These are phyloP conservation scores for Fusarium sororula DNA, from an alignment of 2,329 filamentous ascomycete species.

Conservation along the genomic window DNA sequence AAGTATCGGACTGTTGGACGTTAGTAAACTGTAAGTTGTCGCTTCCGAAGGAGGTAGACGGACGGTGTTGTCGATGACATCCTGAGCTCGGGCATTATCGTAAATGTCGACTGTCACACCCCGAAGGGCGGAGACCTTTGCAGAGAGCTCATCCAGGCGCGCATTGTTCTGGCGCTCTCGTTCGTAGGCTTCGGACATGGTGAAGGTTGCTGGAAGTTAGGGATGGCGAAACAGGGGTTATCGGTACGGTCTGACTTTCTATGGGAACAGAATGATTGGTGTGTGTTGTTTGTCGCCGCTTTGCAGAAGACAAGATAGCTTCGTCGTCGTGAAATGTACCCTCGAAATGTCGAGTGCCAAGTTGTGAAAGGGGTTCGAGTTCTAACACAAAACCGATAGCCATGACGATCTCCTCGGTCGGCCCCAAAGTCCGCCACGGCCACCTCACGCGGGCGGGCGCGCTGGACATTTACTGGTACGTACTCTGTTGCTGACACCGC, in stretches of 20 bases:
- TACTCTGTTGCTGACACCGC: conserved; percentile 15
- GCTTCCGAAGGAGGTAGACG: conserved; percentile 39
- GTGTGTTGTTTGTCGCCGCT: background rate
- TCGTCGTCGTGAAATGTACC: background rate
- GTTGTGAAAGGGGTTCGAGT: conserved; percentile 31
- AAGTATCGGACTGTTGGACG: conserved; percentile 77
- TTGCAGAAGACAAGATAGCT: background rate
- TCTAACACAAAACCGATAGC: conserved; percentile 11
- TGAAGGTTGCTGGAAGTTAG: background rate
- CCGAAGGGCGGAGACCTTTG: conserved; percentile 90
- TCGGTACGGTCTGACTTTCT: background rate
- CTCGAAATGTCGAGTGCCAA: conserved; percentile 1
- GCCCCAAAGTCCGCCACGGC: conserved; percentile 26
- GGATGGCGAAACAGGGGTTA: conserved; percentile 5
- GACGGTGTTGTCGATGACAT: conserved; percentile 88
- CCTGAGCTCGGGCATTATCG: conserved; percentile 89
- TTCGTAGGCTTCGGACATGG: conserved; percentile 81
- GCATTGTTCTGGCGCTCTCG: conserved; percentile 93
- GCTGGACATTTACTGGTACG: conserved; percentile 12
- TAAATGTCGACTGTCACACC: conserved; percentile 98
- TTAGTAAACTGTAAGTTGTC: conserved; percentile 8
- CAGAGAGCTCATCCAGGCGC: conserved; percentile 87
- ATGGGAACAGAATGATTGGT: background rate
- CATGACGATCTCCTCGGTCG: conserved; percentile 24
- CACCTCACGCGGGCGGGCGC: background rate